These are phyloP conservation scores for Pichia rugopelliculosa DNA, from an alignment of 805 yeast species.

Conservation along the genomic window DNA sequence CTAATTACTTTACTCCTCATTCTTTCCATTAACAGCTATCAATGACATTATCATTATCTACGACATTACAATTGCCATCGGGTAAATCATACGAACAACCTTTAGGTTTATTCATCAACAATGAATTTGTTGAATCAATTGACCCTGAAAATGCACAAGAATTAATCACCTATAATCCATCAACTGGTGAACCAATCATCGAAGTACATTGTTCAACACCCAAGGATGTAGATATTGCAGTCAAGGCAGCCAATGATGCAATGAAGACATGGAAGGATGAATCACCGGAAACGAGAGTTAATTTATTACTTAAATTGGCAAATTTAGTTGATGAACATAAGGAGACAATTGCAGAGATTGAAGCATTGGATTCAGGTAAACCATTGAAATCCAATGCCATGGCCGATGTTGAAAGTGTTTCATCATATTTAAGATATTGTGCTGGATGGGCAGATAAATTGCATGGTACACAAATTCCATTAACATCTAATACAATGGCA, in stretches of 20 bases:
- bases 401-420: slow-evolving; percentile 41
- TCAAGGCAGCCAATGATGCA: slow-evolving; percentile 40
- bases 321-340: slow-evolving; percentile 42
- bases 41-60: neutral
- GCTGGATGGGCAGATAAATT: slow-evolving; percentile 61
- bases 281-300: slow-evolving; percentile 34
- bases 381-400: slow-evolving; percentile 40
- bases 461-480: slow-evolving; percentile 34
- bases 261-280: slow-evolving; percentile 41
- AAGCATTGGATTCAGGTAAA: slow-evolving; percentile 52
- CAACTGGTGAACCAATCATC: slow-evolving; percentile 41
- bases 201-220: slow-evolving; percentile 40
- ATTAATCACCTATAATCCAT: slow-evolving; percentile 41
- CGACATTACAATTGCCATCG: slow-evolving; percentile 32
- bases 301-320: slow-evolving; percentile 39
- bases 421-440: slow-evolving; percentile 41
- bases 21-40: too few relatives aligned
- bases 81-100: slow-evolving; percentile 49
- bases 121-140: slow-evolving; percentile 35
- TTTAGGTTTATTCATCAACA: slow-evolving; percentile 55
- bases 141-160: slow-evolving; percentile 26
- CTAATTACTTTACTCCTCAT: too few relatives aligned
- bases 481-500: slow-evolving; percentile 43
- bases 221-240: slow-evolving; percentile 45
- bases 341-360: slow-evolving; percentile 44